Base-by-base conservation (phyloP, 768 basidiomycete species). In the Leccinum boreale region DNA sequence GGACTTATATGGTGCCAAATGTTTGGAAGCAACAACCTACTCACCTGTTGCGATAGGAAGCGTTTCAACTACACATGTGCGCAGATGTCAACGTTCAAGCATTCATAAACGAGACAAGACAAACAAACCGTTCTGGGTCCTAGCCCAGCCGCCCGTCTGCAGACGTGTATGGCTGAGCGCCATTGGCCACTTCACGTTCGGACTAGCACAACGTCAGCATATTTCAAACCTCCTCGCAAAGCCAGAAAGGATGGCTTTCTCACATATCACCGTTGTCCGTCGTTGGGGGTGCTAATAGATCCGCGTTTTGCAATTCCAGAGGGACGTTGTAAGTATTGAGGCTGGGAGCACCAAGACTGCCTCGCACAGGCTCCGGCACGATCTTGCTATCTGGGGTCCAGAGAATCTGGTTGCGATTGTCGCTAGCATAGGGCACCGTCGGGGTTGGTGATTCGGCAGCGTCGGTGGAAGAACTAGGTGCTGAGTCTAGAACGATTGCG, bases 111-210 rank as follows among this genome's bases (percentile, higher is more conserved):
- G 11, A 31, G 24, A 52, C 3, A 4, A 35, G 44, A 39, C 1
- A 14, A 6, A 62, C 75, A 45, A 14, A 79, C 84, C 62, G 58
- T 83, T 86, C 67, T 85, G 77, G 61, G 83, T 77, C 33, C 84
- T 75, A 14, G 82, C 79, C 85, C 85, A 86, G 1, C 85, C 85
- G 14, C 84, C 85, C 10, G 78, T 75, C 50, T 77, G 77, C 15
- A 86, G 61, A 24, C 82, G 80, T 61, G 78, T 82, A 61, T 82
- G 82, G 57, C 83, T 84, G 24, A 83, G 65, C 29, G 78, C 74
- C 65, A 85, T 81, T 0, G 83, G 78, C 85, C 85, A 86, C 62
- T 85, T 86, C 53, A 73, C 73, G 57, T 85, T 85, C 5, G 63
- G 56, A 3, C 72, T 77, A 55, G 21, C 10, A 24, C 10, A 4